phyloP scores from a whole-genome alignment of 2,329 filamentous ascomycete genomes.

The Ophiostoma sp. region DNA sequence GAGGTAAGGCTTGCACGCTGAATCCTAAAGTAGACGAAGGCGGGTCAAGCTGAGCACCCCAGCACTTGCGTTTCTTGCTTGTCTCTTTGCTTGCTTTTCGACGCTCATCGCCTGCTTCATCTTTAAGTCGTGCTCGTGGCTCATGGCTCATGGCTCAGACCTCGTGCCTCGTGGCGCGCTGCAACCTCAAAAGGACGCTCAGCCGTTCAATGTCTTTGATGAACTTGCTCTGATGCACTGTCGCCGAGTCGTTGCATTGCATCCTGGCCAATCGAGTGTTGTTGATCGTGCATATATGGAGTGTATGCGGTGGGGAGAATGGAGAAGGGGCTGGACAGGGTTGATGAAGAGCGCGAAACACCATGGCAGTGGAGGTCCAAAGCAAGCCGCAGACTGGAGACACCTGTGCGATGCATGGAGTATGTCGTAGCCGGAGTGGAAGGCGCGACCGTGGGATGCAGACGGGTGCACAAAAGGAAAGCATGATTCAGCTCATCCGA shows the following conservation, averaged over 20 bases:
- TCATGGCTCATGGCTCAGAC: too few relatives aligned
- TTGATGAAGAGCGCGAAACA: not conserved
- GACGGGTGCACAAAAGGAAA: not conserved
- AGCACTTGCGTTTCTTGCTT: not conserved
- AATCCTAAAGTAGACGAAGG: not conserved
- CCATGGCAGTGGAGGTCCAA: not conserved
- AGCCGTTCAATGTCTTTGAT: not conserved
- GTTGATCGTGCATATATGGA: conserved; percentile 12
- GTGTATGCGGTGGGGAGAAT: not conserved
- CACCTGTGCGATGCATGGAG: not conserved
- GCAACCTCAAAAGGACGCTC: not conserved
- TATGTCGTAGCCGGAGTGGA: not conserved
- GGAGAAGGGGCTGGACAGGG: not conserved
- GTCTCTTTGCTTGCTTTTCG: not conserved
- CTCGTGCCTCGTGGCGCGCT: not conserved
- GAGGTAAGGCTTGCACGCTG: not conserved
- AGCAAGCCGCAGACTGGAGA: not conserved
- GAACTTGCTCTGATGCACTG: too few relatives aligned
- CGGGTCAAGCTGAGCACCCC: not conserved
- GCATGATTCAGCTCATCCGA: not conserved
- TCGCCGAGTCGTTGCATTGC: conserved; percentile 7
- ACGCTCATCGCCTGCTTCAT: not conserved
- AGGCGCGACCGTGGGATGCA: not conserved
- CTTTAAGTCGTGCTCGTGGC: too few relatives aligned
- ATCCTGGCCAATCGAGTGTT: conserved; percentile 9